Conservation (phyloP, 352 stramenopile species). For the Phytophthora colocasiae region DNA sequence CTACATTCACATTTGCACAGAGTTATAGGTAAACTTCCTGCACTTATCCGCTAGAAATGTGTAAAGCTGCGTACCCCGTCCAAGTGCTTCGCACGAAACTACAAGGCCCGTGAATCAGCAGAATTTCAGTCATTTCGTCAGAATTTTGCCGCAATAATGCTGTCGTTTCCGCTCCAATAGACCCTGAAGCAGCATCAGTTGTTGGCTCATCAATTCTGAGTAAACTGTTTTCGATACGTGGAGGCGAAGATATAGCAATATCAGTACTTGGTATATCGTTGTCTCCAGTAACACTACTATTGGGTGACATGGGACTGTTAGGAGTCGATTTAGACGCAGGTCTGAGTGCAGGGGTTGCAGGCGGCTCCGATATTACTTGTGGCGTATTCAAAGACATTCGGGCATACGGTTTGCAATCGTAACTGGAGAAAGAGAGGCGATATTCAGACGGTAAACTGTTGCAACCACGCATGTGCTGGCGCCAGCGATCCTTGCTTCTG, state of each 20-base stretch:
- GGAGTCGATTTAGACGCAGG: not conserved
- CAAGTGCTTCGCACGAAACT: constrained; percentile 27
- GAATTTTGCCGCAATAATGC: constrained; percentile 2
- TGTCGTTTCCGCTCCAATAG: not conserved
- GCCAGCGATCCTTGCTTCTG: constrained; percentile 27
- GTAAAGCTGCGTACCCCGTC: constrained; percentile 14
- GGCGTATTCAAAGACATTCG: constrained; percentile 6
- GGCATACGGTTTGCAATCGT: constrained; percentile 16
- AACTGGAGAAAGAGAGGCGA: constrained; percentile 9
- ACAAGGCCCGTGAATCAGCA: constrained; percentile 30
- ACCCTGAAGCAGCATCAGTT: not conserved
- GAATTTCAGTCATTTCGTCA: constrained; percentile 24
- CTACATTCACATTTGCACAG: not conserved
- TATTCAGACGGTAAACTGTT: constrained; percentile 16
- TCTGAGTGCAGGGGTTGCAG: not conserved
- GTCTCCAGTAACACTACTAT: not conserved
- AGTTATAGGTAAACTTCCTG: not conserved
- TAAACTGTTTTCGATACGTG: constrained; percentile 7
- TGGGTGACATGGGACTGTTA: not conserved
- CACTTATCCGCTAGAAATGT: not conserved
- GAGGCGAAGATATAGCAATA: not conserved
- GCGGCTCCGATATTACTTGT: constrained; percentile 1
- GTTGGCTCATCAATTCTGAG: constrained; percentile 1
- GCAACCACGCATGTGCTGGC: constrained; percentile 28
- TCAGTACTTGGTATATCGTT: constrained; percentile 5